phyloP scores from a whole-genome alignment of 345 rosid species.

The Eucalyptus tenuipes region DNA sequence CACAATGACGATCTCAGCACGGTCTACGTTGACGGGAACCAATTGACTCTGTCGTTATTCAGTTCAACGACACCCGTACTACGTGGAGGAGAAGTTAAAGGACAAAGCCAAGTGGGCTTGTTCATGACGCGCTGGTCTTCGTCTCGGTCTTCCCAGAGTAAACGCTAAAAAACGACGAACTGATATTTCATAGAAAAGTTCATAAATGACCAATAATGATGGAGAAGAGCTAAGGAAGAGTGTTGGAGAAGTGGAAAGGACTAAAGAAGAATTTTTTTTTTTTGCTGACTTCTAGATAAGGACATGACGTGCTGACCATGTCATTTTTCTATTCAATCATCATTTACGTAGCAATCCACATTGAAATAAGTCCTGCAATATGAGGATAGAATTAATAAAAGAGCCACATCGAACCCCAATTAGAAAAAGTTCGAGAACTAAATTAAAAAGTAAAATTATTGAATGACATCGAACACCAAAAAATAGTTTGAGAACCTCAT shows the following conservation, averaged over 20 bases:
- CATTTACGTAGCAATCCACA: background rate
- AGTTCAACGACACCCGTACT: background rate
- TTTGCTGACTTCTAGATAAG: background rate
- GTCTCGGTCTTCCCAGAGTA: background rate
- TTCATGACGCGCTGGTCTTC: background rate
- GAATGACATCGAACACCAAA: background rate
- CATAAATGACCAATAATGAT: background rate
- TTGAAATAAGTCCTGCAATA: background rate
- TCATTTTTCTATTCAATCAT: background rate
- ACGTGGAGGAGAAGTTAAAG: background rate
- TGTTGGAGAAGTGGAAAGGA: background rate
- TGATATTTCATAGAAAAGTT: background rate
- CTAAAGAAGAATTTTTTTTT: background rate
- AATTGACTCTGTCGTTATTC: background rate
- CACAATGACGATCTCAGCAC: slow-evolving; percentile 1
- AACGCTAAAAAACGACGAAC: background rate
- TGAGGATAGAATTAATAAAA: background rate
- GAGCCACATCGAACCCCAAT: background rate
- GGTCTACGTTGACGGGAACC: background rate
- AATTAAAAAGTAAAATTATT: background rate
- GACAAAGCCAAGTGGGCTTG: background rate
- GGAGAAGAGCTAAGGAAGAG: background rate
- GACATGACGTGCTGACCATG: background rate
- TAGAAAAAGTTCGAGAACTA: background rate
- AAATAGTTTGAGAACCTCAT: background rate